These are phyloP conservation scores for Aspergillus phoenicis DNA, from an alignment of 2,329 filamentous ascomycete genomes.

Conservation along the genomic window DNA sequence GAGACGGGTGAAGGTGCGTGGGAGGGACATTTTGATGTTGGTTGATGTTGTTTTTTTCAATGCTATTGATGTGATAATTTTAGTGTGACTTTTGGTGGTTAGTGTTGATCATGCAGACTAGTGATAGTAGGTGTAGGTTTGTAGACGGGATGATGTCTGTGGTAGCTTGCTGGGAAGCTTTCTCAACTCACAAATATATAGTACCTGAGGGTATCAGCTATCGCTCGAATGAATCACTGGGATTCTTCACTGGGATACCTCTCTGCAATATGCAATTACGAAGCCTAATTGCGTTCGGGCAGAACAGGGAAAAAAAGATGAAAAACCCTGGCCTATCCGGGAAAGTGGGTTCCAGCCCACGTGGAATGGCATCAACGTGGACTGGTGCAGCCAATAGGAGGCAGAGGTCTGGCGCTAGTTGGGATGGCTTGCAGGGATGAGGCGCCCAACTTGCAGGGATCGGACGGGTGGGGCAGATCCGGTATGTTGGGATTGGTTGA, in stretches of 20 bases:
- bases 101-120: neutral
- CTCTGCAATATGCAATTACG: neutral
- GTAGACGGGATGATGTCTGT: too few species aligned
- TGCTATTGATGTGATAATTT: neutral
- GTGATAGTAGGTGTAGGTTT: too few species aligned
- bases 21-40: neutral
- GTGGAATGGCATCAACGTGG: slow-evolving; percentile 3
- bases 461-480: neutral
- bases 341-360: slow-evolving; percentile 12
- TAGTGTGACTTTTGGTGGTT: neutral
- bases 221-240: too few species aligned
- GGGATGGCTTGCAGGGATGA: neutral
- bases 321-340: slow-evolving; percentile 13
- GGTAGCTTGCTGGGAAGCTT: too few species aligned
- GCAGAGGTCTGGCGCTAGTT: neutral
- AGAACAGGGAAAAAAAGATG: slow-evolving; percentile 9
- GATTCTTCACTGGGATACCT: too few species aligned
- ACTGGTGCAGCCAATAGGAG: neutral
- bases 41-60: neutral
- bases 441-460: slow-evolving; percentile 1
- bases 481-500: neutral
- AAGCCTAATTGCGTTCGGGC: neutral
- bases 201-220: too few species aligned
- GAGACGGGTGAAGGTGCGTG: slow-evolving; percentile 13
- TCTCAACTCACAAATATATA: too few species aligned